Conservation (phyloP, 176 grass and related monocot genomes). For the Eleusine indica region DNA sequence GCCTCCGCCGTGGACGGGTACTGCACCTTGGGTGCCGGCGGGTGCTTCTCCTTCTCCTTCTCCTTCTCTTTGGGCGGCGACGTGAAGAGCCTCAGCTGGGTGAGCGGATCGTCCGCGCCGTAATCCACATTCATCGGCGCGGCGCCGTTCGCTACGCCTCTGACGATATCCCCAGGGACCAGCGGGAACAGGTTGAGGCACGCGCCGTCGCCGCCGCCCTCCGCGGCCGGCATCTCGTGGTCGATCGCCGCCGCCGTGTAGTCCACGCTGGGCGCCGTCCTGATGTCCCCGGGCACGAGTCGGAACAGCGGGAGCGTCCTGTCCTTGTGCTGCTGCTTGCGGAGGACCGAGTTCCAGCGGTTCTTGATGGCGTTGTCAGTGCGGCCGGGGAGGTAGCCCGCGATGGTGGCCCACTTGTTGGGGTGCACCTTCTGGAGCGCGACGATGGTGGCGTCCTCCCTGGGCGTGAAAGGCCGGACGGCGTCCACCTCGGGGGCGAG, state of each 20-base stretch:
- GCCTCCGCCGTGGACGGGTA: not conserved
- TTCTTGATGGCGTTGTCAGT: conserved; percentile 95
- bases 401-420: conserved; percentile 88
- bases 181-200: conserved; percentile 19
- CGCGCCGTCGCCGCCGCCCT: not conserved
- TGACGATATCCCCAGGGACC: conserved; percentile 2
- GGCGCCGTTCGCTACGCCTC: not conserved
- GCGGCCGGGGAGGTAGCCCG: conserved; percentile 69
- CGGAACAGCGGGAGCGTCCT: conserved; percentile 10
- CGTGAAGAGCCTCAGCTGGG: conserved; percentile 30
- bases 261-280: too few relatives aligned
- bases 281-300: not conserved
- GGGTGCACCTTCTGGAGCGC: conserved; percentile 27
- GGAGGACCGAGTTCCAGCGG: conserved; percentile 82
- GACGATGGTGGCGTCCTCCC: conserved; percentile 57
- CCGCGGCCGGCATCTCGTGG: not conserved
- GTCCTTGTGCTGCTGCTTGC: conserved; percentile 2
- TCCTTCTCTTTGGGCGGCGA: too few relatives aligned
- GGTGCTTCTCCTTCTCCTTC: not conserved
- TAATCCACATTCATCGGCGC: conserved; percentile 5
- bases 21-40: not conserved
- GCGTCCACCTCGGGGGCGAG: conserved; percentile 49
- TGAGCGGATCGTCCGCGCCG: not conserved
- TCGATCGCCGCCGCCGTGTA: not conserved
- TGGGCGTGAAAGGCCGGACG: conserved; percentile 41